Evolutionary conservation across 2,329 filamentous ascomycete genomes (phyloP), one percentile per base, ranked within the genome.

Genomic region (Penicillium sp.): DNA sequence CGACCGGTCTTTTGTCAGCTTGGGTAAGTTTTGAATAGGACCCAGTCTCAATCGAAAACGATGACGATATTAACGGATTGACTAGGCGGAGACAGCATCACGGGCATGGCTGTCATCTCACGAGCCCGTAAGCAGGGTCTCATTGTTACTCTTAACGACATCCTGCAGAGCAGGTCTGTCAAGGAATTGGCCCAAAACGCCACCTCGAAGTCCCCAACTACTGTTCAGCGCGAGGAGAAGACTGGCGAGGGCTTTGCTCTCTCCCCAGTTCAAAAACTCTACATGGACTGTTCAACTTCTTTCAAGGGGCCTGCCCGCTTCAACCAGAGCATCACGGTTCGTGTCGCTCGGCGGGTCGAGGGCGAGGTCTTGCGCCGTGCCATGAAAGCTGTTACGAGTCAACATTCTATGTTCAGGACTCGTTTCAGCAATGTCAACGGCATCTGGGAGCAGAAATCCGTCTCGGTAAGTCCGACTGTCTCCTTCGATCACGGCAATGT

Each of bases 41-140:
- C 28, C 15, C 9, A 32, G 34, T 22, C 9, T n/a, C 12, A 8
- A 35, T 32, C 8, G 2, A 10, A 37, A 28, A 30, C 6, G 4
- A 10, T 28, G 22, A 15, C 14, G 6, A 30, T 34, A 29, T 41
- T 52, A 37, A 55, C 33, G 6, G 30, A 23, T 30, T 20, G 30
- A 35, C 33, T 30, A 60, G 62, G 62, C 13, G 64, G 64, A 3
- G 62, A 67, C 40, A 66, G 63, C 30, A 64, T 67, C 20, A 59
- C 56, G 22, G 63, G 62, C 30, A 66, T 66, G 61, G 55, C 59
- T 6, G 54, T 65, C 14, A 56, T 65, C 17, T 61, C 61, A 12
- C 51, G 55, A n/a, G 56, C 61, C n/a, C 59, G 61, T 14, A 62
- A 59, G 26, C 55, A 58, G 15, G 60, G 59, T 3, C 47, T 65